These are phyloP conservation scores for Taiozyma sp. DNA, from an alignment of 1,139 yeast genomes.

Conservation along the genomic window DNA sequence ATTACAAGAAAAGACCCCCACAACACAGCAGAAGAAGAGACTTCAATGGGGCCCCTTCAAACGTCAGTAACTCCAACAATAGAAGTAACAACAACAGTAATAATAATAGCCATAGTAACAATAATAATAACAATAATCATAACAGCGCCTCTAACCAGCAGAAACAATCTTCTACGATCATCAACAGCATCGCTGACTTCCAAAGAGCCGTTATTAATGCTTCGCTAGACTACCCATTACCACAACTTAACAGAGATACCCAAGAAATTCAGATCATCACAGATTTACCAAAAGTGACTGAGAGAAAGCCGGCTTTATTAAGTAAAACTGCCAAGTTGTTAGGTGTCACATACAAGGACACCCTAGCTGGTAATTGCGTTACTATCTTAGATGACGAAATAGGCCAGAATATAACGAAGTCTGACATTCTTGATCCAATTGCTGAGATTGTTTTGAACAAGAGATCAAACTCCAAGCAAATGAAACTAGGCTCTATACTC, in stretches of 20 bases:
- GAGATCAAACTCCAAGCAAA: neutral
- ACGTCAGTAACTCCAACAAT: neutral
- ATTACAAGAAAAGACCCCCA: neutral
- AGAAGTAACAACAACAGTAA: slow-evolving; percentile 1
- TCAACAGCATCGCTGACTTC: slow-evolving; percentile 10
- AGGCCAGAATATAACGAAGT: neutral
- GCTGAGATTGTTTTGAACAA: slow-evolving; percentile 2
- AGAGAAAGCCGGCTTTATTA: slow-evolving; percentile 10
- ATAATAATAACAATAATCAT: slow-evolving; percentile 1
- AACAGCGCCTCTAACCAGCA: neutral
- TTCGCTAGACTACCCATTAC: slow-evolving; percentile 15
- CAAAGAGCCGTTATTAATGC: slow-evolving; percentile 9
- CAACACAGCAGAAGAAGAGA: neutral
- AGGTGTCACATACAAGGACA: slow-evolving; percentile 10
- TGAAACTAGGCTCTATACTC: slow-evolving; percentile 4
- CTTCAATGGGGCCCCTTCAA: neutral
- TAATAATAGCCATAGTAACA: neutral
- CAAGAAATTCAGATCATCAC: slow-evolving; percentile 4
- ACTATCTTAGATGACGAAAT: neutral
- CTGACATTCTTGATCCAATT: slow-evolving; percentile 1
- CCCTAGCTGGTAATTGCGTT: neutral
- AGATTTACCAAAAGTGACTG: slow-evolving; percentile 12
- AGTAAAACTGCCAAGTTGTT: slow-evolving; percentile 1
- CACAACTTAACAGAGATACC: slow-evolving; percentile 2
- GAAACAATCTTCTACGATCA: slow-evolving; percentile 1